These are phyloP conservation scores for Saccharomyces pastorianus DNA, from an alignment of 1,139 yeast genomes.

Conservation along the genomic window DNA sequence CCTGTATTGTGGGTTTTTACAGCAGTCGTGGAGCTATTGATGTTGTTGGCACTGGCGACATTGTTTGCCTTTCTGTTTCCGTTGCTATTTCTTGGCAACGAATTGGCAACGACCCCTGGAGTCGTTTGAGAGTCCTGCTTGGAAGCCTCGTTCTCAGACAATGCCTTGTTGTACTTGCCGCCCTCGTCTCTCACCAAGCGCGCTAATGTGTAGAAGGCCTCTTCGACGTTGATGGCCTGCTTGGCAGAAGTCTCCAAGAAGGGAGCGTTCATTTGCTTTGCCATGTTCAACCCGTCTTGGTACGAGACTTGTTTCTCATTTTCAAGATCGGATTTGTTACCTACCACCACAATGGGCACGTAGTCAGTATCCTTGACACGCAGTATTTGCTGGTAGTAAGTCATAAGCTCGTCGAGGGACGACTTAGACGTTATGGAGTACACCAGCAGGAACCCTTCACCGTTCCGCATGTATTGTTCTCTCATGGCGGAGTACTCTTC, in stretches of 20 bases:
- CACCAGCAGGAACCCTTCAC: constrained; percentile 81
- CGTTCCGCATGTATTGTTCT: constrained; percentile 88
- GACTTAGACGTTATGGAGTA: constrained; percentile 75
- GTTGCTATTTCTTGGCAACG: neutral
- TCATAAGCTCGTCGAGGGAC: constrained; percentile 69
- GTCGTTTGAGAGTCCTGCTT: neutral
- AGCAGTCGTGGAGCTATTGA: neutral
- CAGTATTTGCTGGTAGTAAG: constrained; percentile 74
- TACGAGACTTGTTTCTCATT: constrained; percentile 75
- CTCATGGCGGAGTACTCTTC: constrained; percentile 96
- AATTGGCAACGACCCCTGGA: neutral
- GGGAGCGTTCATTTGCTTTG: constrained; percentile 64
- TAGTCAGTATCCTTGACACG: constrained; percentile 74
- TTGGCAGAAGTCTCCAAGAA: constrained; percentile 93
- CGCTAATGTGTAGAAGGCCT: constrained; percentile 73
- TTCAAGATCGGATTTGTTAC: constrained; percentile 73
- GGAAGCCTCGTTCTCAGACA: neutral
- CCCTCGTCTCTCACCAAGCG: constrained; percentile 48
- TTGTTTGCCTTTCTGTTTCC: neutral
- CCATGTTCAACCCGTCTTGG: constrained; percentile 75
- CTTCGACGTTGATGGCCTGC: constrained; percentile 88
- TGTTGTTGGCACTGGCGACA: neutral
- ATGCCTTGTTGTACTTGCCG: constrained; percentile 22
- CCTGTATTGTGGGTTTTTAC: neutral
- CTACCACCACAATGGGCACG: constrained; percentile 68